Base-by-base conservation (phyloP, 2,329 filamentous ascomycete species). In the Samsoniella hepiali region DNA sequence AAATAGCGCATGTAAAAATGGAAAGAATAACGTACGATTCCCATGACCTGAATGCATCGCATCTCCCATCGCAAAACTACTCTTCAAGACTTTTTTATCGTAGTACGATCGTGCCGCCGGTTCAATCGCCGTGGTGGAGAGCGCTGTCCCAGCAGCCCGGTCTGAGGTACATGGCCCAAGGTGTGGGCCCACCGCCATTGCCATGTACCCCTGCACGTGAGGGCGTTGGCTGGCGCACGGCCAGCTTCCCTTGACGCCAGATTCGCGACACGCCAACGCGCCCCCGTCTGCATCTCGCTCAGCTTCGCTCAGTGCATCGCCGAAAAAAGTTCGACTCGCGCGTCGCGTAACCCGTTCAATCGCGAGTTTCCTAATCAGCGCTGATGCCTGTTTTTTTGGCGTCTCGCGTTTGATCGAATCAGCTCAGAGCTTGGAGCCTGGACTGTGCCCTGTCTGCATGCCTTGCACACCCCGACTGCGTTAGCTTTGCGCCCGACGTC, bases 181-280 rank as follows among this genome's bases (percentile, higher is more conserved):
- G 6, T 45, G 58, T n/a, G 10, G 38, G 2, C 31, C 58, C 58
- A 61, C 58, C 10, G 40, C 22, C 22, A 54, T 55, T 47, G 36
- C 40, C 32, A 49, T 47, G 59, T 62, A 62, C 51, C 51, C 50
- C 38, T 56, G 51, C 59, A 62, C 59, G 59, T 62, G 59, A 62
- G 59, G 59, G 15, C 17, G 8, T 32, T 56, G 51, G 10, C 58
- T 44, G 47, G 47, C 34, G 57, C 57, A 59, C 57, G 32, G 29
- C 42, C 45, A 31, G 58, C 59, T 62, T 62, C 59, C 59, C 59
- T 62, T 49, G 59, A 63, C 60, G 45, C 60, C 53, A 63, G 60
- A 63, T 50, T 56, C 60, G 60, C 60, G 60, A 63, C 60, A 57
- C 60, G 60, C 34, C 60, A 63, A 50, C 59, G 51, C 50, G 58